Conservation (phyloP, 768 basidiomycete species). For the Strobilomyces confusus region DNA sequence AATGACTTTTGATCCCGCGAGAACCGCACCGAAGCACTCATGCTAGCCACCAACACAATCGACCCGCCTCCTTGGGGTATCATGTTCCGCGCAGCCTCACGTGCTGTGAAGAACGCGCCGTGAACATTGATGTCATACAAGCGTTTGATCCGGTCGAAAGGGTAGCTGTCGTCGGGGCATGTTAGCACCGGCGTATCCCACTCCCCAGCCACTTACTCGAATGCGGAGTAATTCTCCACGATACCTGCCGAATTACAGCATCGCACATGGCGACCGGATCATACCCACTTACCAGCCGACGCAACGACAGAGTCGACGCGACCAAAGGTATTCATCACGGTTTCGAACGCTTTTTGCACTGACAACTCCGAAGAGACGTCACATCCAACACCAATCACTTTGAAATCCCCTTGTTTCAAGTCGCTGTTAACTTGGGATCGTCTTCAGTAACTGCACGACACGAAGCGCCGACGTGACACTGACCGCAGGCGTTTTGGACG, state of each 20-base stretch:
- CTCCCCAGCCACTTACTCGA: conserved; percentile 54
- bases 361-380: conserved; percentile 82
- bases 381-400: conserved; percentile 74
- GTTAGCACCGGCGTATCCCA: conserved; percentile 9
- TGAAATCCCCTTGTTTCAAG: conserved; percentile 51
- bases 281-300: conserved; percentile 63
- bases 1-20: not conserved
- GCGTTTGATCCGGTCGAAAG: conserved; percentile 76
- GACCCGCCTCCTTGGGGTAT: conserved; percentile 74
- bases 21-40: conserved; percentile 77
- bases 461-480: conserved; percentile 24
- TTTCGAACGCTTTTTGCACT: conserved; percentile 68
- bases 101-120: conserved; percentile 92
- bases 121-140: conserved; percentile 93
- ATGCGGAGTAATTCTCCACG: conserved; percentile 82
- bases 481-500: conserved; percentile 46
- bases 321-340: conserved; percentile 61
- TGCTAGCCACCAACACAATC: conserved; percentile 84
- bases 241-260: conserved; percentile 49
- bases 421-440: conserved; percentile 50
- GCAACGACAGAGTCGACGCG: conserved; percentile 82
- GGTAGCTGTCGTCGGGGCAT: conserved; percentile 53
- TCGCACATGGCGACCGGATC: conserved; percentile 3
- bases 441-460: conserved; percentile 28
- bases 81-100: conserved; percentile 92